phyloP scores from a whole-genome alignment of 2,329 filamentous ascomycete species.

The Trichoderma simmonsii region DNA sequence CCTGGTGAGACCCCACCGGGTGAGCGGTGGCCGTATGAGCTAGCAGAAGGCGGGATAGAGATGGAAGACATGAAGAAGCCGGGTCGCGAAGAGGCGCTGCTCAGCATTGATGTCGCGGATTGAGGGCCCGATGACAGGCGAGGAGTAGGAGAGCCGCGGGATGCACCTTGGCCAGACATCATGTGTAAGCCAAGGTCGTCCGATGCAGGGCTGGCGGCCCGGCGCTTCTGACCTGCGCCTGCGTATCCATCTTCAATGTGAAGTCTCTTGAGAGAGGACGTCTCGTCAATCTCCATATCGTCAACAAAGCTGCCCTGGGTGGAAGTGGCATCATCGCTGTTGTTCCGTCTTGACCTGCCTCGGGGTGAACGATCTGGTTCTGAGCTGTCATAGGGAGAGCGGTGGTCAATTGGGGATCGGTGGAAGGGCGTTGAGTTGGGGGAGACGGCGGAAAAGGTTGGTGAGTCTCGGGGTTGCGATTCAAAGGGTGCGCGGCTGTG shows the following conservation, averaged over 20 bases:
- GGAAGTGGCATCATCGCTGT: constrained; percentile 51
- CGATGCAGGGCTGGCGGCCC: constrained; percentile 53
- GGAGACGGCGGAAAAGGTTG: constrained; percentile 47
- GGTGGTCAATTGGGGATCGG: constrained; percentile 39
- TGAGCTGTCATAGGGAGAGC: constrained; percentile 42
- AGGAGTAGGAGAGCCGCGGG: constrained; percentile 52
- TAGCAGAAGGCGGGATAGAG: constrained; percentile 42
- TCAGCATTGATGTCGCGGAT: constrained; percentile 42
- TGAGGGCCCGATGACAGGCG: constrained; percentile 47
- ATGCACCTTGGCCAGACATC: constrained; percentile 37
- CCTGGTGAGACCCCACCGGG: constrained; percentile 45
- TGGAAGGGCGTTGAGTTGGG: constrained; percentile 44
- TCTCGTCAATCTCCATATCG: constrained; percentile 53
- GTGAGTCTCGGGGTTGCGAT: constrained; percentile 45
- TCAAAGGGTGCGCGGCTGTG: constrained; percentile 42
- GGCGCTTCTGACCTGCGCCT: constrained; percentile 49
- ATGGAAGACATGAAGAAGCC: constrained; percentile 48
- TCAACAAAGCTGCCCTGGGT: constrained; percentile 43
- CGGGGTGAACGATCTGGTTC: constrained; percentile 50
- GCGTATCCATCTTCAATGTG: constrained; percentile 47
- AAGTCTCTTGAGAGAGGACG: constrained; percentile 47
- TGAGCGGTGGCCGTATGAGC: constrained; percentile 46
- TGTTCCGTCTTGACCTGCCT: constrained; percentile 45
- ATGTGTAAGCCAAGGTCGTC: constrained; percentile 44
- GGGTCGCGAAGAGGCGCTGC: constrained; percentile 39